A percentile compares a stretch with the other conserved stretches of the same genome.
Conservation (phyloP, 768 basidiomycete species). For the Russula compacta region DNA sequence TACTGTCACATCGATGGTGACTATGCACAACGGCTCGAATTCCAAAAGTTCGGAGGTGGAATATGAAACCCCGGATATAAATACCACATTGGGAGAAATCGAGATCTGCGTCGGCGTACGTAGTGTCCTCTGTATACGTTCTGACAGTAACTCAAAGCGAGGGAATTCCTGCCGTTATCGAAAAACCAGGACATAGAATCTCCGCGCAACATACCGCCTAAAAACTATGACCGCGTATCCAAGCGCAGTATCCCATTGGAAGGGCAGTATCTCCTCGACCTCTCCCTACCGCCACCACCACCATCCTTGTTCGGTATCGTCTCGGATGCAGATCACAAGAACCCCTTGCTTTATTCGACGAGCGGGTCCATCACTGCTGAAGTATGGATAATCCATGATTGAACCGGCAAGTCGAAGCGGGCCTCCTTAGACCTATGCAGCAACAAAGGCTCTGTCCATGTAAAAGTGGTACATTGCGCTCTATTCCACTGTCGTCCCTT, state of each 20-base stretch:
- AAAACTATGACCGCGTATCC: not conserved
- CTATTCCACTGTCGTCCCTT: not conserved
- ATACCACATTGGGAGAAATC: not conserved
- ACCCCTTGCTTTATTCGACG: not conserved
- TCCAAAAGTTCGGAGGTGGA: not conserved
- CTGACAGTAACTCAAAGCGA: not conserved
- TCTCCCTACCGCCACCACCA: not conserved
- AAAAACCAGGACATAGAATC: not conserved
- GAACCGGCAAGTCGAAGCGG: not conserved
- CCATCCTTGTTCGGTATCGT: too few species aligned
- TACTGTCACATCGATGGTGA: not conserved
- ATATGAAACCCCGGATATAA: not conserved
- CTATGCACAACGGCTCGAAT: not conserved
- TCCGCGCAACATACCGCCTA: not conserved
- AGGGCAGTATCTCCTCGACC: constrained; percentile 2
- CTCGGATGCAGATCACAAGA: not conserved
- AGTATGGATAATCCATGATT: not conserved
- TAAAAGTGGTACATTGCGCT: constrained; percentile 2
- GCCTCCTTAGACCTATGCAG: not conserved
- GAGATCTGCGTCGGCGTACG: not conserved
- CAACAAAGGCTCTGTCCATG: not conserved
- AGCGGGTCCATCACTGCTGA: not conserved
- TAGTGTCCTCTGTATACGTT: not conserved
- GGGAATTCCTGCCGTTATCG: not conserved
- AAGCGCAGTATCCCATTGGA: not conserved